Conservation (phyloP, 179 eudicot species). For the Silene noctiflora region DNA sequence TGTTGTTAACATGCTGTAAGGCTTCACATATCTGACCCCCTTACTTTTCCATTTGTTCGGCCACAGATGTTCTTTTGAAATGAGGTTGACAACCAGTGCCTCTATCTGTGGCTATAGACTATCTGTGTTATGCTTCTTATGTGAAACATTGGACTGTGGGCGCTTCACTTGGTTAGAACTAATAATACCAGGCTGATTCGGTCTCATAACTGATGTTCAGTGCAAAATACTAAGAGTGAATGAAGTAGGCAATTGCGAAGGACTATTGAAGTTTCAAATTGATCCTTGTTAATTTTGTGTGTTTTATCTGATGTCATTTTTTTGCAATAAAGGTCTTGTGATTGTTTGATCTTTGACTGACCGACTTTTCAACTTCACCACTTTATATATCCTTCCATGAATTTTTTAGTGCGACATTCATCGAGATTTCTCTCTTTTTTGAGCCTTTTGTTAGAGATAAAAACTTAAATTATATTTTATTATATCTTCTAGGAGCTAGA, state of each 20-base stretch:
- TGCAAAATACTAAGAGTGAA: background rate
- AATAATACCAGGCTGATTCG: background rate
- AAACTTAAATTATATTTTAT: background rate
- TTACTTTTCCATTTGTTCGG: background rate
- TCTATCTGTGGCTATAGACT: background rate
- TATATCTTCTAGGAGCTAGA: conserved; percentile 22
- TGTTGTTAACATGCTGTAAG: background rate
- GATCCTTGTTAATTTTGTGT: background rate
- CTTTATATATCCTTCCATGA: background rate
- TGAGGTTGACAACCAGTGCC: background rate
- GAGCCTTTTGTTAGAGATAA: background rate
- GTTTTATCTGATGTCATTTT: background rate
- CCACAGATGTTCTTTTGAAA: background rate
- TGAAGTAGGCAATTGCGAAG: background rate
- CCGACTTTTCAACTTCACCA: background rate
- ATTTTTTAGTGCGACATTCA: background rate
- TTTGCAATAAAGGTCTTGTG: background rate
- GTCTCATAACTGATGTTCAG: background rate
- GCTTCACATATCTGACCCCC: background rate
- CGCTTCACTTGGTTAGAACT: conserved; percentile 4
- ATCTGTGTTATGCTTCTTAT: background rate
- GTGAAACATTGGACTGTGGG: background rate
- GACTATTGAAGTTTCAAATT: background rate
- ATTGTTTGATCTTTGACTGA: background rate
- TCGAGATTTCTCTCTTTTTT: background rate